These are phyloP conservation scores for Ceratobasidium sp. DNA, from an alignment of 1,284 basidiomycete species.

Conservation along the genomic window DNA sequence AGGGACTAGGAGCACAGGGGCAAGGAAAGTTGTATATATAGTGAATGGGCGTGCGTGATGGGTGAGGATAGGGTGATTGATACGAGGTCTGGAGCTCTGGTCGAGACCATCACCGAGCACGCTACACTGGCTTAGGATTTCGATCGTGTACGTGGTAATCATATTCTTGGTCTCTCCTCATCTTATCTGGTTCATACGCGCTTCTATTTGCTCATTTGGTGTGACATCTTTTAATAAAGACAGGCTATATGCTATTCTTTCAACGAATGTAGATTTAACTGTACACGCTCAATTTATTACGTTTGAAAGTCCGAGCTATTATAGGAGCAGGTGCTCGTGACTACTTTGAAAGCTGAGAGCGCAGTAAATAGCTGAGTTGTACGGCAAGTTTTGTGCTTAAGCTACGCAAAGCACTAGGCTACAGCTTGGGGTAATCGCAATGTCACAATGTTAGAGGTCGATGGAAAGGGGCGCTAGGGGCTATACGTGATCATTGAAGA, in stretches of 20 bases:
- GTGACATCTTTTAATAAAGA: neutral
- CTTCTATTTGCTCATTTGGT: neutral
- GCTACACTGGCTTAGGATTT: neutral
- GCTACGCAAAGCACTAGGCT: too few relatives aligned
- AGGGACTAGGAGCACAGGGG: conserved; percentile 9
- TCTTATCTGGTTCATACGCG: neutral
- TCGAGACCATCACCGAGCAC: neutral
- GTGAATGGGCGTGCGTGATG: conserved; percentile 3
- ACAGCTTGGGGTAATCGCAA: too few relatives aligned
- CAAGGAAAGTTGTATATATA: conserved; percentile 7
- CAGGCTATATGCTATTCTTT: neutral
- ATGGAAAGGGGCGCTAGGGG: too few relatives aligned
- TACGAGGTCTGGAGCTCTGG: conserved; percentile 2
- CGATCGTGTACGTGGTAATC: neutral
- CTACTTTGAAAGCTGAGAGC: too few relatives aligned
- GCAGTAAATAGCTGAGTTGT: too few relatives aligned
- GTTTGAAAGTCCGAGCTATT: too few relatives aligned
- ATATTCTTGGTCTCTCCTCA: neutral
- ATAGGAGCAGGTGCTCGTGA: too few relatives aligned
- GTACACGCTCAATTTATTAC: neutral
- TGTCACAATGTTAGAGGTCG: too few relatives aligned
- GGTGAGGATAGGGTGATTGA: neutral
- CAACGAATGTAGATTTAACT: neutral
- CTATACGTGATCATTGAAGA: too few relatives aligned
- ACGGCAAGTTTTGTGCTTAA: too few relatives aligned